Evolutionary conservation across 2,329 filamentous ascomycete genomes (phyloP).

Genomic region (Massarina eburnea): DNA sequence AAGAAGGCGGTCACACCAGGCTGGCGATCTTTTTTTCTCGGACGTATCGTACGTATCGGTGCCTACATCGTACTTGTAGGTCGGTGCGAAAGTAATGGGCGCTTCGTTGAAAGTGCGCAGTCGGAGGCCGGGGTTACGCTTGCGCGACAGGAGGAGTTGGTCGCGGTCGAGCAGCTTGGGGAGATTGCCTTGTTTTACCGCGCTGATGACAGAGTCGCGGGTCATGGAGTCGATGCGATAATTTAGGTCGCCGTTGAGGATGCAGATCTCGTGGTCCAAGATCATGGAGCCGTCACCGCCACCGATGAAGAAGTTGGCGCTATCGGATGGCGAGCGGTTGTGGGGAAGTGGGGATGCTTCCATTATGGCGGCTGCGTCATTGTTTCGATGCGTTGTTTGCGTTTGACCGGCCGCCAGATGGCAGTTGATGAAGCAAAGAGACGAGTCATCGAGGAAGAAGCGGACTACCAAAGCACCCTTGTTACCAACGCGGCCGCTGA

Average conservation of each 20-base stretch:
- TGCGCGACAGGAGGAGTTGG: conserved; percentile 84
- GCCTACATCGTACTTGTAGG: conserved; percentile 98
- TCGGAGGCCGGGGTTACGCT: conserved; percentile 86
- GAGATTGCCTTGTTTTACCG: conserved; percentile 79
- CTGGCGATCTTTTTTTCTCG: conserved; percentile 90
- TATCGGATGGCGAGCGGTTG: conserved; percentile 65
- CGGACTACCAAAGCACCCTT: conserved; percentile 91
- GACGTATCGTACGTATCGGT: conserved; percentile 92
- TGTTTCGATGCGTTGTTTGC: conserved; percentile 87
- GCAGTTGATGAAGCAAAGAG: conserved; percentile 94
- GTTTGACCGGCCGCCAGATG: conserved; percentile 93
- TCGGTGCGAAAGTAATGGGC: conserved; percentile 88
- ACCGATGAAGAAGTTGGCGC: conserved; percentile 78
- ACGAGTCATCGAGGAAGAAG: conserved; percentile 92
- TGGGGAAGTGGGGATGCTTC: conserved; percentile 74
- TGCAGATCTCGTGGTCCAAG: conserved; percentile 94
- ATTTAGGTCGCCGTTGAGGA: conserved; percentile 94
- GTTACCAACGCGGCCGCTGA: conserved; percentile 94
- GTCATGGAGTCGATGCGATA: conserved; percentile 98
- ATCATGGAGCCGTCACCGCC: conserved; percentile 97
- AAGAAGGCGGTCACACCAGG: conserved; percentile 95
- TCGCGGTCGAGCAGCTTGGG: conserved; percentile 87
- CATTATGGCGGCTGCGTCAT: conserved; percentile 86
- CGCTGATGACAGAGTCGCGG: conserved; percentile 85
- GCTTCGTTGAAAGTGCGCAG: conserved; percentile 88